phyloP scores from a whole-genome alignment of 1,284 basidiomycete genomes.

The Microbotryomycetes sp. region DNA sequence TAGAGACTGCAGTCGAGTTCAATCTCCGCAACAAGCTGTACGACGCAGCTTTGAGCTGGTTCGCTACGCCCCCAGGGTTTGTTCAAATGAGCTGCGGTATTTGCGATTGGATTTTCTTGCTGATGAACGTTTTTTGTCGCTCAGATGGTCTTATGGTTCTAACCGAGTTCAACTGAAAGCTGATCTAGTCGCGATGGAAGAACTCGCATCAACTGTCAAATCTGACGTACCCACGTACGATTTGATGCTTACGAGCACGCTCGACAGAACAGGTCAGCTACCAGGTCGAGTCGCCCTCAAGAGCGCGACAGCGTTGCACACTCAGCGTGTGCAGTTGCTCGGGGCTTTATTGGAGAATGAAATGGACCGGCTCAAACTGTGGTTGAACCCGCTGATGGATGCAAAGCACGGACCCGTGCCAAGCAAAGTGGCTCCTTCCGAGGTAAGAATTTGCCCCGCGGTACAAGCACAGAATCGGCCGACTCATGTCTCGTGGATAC shows the following conservation, averaged over 20 bases:
- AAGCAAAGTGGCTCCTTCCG: constrained; percentile 9
- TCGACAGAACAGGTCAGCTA: neutral
- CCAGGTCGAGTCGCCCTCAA: constrained; percentile 26
- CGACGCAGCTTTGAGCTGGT: constrained; percentile 80
- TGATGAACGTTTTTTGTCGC: too few relatives aligned
- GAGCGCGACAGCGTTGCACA: constrained; percentile 45
- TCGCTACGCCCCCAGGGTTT: constrained; percentile 77
- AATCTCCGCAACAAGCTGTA: constrained; percentile 70
- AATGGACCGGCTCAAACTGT: constrained; percentile 74
- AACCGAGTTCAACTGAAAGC: constrained; percentile 81
- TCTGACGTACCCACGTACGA: constrained; percentile 32
- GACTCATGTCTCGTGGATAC: constrained; percentile 22
- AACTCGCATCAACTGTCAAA: constrained; percentile 40
- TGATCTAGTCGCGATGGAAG: constrained; percentile 77
- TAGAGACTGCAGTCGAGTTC: constrained; percentile 78
- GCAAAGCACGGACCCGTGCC: constrained; percentile 59
- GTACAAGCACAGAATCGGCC: constrained; percentile 50
- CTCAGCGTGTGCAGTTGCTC: constrained; percentile 62
- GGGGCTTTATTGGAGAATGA: constrained; percentile 84
- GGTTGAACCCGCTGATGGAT: constrained; percentile 82
- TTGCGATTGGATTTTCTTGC: neutral
- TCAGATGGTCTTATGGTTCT: constrained; percentile 88
- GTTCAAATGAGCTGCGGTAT: constrained; percentile 35
- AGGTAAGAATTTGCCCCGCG: constrained; percentile 41
- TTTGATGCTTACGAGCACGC: neutral